Evolutionary conservation across 1,139 yeast genomes (phyloP), one percentile per base, ranked within the genome.

Genomic region (Candida albicans): DNA sequence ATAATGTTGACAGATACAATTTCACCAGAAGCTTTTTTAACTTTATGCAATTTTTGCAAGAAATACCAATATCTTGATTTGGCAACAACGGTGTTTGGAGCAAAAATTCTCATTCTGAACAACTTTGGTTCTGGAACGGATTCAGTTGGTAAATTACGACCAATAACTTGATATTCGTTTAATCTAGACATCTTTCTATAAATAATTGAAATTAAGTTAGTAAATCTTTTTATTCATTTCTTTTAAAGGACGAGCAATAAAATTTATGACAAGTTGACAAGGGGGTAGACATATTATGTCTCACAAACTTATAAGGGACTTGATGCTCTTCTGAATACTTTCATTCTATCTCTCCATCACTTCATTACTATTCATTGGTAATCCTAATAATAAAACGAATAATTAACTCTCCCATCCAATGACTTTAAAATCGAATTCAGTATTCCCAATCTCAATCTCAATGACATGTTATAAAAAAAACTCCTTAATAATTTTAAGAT

Each of bases 51-150:
- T 79, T 90, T 90, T 81, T 91, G 96, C 81, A 93, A 86, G 83
- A 93, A 93, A 84, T 93, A 95, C 99, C 99, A 93, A 96, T 90
- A 93, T 82, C 99, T 93, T 70, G 99, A 93, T 86, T 93, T 93
- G 74, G 99, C 99, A 75, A 93, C 96, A 75, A 93, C 98, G 65
- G 83, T 87, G 82, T 93, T 93, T 69, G 97, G 95, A 70, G 99
- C 99, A 78, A 93, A 93, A 79, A 93, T 90, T 84, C 97, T 90
- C 98, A 93, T 93, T 77, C 99, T 90, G 96, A 85, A 93, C 81
- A 93, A 89, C 86, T 93, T 93, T 79, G 99, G 99, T 81, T 90
- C 96, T 69, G 98, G 97, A 72, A 87, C 96, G 70, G 91, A 79
- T 79, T 90, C 98, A 70, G 96, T 90, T 66, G 99, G 99, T 78